Evolutionary conservation across 768 basidiomycete genomes (phyloP).

Genomic region (Naganishia onofrii): DNA sequence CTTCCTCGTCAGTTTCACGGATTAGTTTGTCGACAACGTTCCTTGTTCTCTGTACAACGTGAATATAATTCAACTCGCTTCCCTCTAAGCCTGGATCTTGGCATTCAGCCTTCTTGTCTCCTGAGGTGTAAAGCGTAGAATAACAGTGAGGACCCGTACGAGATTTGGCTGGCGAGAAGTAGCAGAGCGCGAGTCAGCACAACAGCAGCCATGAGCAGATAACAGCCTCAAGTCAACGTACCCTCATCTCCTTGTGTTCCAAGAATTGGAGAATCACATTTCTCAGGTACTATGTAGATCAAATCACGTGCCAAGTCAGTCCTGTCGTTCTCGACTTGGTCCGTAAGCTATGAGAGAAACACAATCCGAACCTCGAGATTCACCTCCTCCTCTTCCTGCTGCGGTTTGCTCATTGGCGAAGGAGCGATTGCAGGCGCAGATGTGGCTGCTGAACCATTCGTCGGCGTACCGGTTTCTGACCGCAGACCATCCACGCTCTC

Average conservation of each 20-base stretch:
- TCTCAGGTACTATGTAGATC: conserved; percentile 64
- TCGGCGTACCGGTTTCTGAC: conserved; percentile 4
- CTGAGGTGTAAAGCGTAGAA: conserved; percentile 89
- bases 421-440: too few relatives aligned
- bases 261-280: conserved; percentile 96
- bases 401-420: conserved; percentile 2
- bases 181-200: background rate
- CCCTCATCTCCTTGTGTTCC: conserved; percentile 97
- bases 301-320: background rate
- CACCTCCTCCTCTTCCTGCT: conserved; percentile 76
- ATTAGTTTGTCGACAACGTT: background rate
- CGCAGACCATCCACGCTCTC: conserved; percentile 31
- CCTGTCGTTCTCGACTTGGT: background rate
- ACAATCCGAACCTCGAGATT: conserved; percentile 66
- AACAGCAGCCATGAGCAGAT: background rate
- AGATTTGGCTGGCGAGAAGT: conserved; percentile 68
- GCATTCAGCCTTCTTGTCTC: conserved; percentile 84
- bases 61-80: background rate
- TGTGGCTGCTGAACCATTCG: background rate
- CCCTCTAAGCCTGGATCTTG: conserved; percentile 60
- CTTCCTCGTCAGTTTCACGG: too few relatives aligned
- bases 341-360: background rate
- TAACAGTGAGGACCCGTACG: conserved; percentile 84
- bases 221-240: conserved; percentile 54
- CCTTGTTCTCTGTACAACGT: background rate